These are phyloP conservation scores for Ustilago crameri DNA, from an alignment of 1,284 basidiomycete species.

Conservation along the genomic window DNA sequence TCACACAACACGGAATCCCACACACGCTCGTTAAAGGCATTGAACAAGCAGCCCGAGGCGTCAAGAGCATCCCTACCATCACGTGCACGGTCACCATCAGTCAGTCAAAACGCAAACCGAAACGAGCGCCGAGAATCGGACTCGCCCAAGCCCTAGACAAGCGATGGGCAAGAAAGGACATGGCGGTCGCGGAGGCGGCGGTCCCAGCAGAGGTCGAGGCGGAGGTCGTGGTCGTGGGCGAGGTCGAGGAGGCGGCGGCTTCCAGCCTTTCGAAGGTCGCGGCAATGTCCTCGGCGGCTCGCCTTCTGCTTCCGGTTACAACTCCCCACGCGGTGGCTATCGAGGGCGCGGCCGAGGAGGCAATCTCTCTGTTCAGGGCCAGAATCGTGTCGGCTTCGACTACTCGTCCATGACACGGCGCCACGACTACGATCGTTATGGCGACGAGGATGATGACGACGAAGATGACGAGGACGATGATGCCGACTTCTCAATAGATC, in stretches of 20 bases:
- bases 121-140: too few relatives aligned
- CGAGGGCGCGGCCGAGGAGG: slow-evolving; percentile 42
- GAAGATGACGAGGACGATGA: slow-evolving; percentile 16
- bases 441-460: slow-evolving; percentile 20
- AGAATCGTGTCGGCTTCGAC: slow-evolving; percentile 50
- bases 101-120: too few relatives aligned
- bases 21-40: too few relatives aligned
- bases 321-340: slow-evolving; percentile 36
- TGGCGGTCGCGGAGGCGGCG: slow-evolving; percentile 24
- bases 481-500: slow-evolving; percentile 36
- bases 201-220: slow-evolving; percentile 11
- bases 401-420: slow-evolving; percentile 34
- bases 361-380: slow-evolving; percentile 37
- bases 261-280: slow-evolving; percentile 29
- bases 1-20: too few relatives aligned
- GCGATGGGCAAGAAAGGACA: slow-evolving; percentile 41
- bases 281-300: slow-evolving; percentile 25
- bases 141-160: too few relatives aligned
- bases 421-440: slow-evolving; percentile 10
- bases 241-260: slow-evolving; percentile 18
- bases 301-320: slow-evolving; percentile 18
- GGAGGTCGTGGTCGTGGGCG: slow-evolving; percentile 22
- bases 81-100: too few relatives aligned
- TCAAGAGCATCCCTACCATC: too few relatives aligned
- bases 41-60: too few relatives aligned